Evolutionary conservation across 2,329 filamentous ascomycete genomes (phyloP).

Genomic region (Aspergillus awamori): DNA sequence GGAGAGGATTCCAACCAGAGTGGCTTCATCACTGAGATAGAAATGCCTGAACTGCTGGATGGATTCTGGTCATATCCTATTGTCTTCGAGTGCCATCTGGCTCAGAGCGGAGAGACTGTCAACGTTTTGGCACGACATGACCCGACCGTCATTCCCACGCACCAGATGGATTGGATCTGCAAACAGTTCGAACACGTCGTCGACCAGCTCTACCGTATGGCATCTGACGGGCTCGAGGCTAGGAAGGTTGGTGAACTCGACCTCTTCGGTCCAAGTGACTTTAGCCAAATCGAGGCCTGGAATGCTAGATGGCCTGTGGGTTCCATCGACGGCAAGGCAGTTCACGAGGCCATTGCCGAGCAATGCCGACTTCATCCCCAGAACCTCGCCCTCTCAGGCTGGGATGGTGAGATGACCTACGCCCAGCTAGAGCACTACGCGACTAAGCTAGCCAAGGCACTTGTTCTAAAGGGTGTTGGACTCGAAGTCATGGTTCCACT

Average conservation of each 20-base stretch:
- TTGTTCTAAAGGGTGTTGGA: neutral
- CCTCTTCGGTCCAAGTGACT: neutral
- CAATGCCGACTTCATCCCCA: neutral
- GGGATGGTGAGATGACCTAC: constrained; percentile 7
- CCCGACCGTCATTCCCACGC: neutral
- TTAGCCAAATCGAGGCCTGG: neutral
- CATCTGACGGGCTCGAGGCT: neutral
- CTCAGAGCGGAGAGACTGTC: neutral
- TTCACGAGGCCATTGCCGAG: neutral
- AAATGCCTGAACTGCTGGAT: neutral
- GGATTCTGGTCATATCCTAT: neutral
- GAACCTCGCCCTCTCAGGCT: neutral
- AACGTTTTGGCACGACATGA: neutral
- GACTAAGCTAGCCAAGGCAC: neutral
- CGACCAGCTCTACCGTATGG: neutral
- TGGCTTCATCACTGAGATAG: neutral
- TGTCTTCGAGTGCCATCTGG: neutral
- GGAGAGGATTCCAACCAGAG: neutral
- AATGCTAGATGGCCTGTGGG: neutral
- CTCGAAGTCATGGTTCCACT: constrained; percentile 1
- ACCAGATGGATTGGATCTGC: neutral
- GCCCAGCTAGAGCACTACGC: neutral
- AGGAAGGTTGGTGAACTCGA: neutral
- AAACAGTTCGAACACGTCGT: neutral
- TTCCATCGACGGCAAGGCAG: neutral